Percentiles rank a stretch among this genome's conserved stretches.
phyloP scores from a whole-genome alignment of 768 basidiomycete species.

The Kwoniella mangroviensis region DNA sequence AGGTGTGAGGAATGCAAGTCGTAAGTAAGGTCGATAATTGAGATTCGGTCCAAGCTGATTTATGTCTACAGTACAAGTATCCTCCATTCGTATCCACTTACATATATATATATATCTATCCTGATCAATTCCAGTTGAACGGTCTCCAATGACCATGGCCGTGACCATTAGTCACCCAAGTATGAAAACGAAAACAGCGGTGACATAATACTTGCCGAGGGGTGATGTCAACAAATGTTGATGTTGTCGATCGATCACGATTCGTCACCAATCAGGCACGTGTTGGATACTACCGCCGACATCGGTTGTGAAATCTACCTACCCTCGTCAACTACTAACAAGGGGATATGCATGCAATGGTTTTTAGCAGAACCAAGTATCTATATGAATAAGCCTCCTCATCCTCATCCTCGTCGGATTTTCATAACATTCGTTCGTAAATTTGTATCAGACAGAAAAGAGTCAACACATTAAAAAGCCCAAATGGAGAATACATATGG shows the following conservation, averaged over 20 bases:
- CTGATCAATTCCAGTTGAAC: not conserved
- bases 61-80: too few relatives aligned
- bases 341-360: slow-evolving; percentile 16
- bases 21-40: too few relatives aligned
- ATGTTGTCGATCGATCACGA: slow-evolving; percentile 17
- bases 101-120: too few relatives aligned
- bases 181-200: not conserved
- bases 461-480: not conserved
- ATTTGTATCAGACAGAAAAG: too few relatives aligned
- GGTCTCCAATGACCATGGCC: not conserved
- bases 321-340: not conserved
- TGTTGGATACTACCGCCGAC: too few relatives aligned
- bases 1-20: too few relatives aligned
- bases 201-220: slow-evolving; percentile 14
- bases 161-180: too few relatives aligned
- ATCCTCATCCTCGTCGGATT: not conserved
- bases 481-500: not conserved
- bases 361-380: not conserved
- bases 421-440: slow-evolving; percentile 2
- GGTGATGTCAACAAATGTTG: not conserved
- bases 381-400: not conserved
- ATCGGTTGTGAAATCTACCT: too few relatives aligned
- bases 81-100: too few relatives aligned
- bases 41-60: too few relatives aligned
- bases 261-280: slow-evolving; percentile 11